These are phyloP conservation scores for Posidonia australis DNA, from an alignment of 106 monocot species.

Conservation along the genomic window DNA sequence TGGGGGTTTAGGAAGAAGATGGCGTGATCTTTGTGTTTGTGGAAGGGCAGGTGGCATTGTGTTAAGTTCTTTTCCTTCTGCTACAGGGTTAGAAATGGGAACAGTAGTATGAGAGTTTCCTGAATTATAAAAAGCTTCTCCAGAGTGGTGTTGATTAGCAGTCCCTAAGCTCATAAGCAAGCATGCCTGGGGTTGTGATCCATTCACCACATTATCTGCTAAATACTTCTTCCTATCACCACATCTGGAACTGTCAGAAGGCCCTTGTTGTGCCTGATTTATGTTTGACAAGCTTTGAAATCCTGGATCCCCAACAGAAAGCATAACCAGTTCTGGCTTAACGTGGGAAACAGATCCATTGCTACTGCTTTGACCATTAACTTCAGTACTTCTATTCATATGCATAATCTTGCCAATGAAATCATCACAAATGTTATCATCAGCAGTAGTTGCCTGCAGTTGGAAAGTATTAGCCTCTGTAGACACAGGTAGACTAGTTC, in stretches of 20 bases:
- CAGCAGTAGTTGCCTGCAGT: conserved; percentile 4
- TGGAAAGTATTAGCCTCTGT: conserved; percentile 15
- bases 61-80: conserved; percentile 40
- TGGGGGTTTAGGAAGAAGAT: conserved; percentile 42
- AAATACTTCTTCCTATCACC: conserved; percentile 25
- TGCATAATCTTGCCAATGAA: conserved; percentile 12
- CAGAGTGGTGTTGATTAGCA: conserved; percentile 25
- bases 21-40: conserved; percentile 41
- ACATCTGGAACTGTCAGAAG: conserved; percentile 13
- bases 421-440: conserved; percentile 20
- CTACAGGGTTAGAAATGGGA: conserved; percentile 16
- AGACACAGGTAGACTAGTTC: conserved; percentile 14
- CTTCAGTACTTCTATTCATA: conserved; percentile 19
- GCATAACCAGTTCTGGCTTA: conserved; percentile 32
- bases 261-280: conserved; percentile 17
- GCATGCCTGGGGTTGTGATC: conserved; percentile 26
- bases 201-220: conserved; percentile 19
- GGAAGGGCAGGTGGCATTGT: conserved; percentile 30
- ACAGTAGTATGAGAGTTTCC: conserved; percentile 16
- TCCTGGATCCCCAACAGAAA: conserved; percentile 31
- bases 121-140: conserved; percentile 19
- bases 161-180: conserved; percentile 51
- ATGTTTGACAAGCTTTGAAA: conserved; percentile 16
- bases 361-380: conserved; percentile 21
- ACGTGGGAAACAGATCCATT: conserved; percentile 33